phyloP scores from a whole-genome alignment of 2,329 filamentous ascomycete genomes.

The Colletotrichum horii region DNA sequence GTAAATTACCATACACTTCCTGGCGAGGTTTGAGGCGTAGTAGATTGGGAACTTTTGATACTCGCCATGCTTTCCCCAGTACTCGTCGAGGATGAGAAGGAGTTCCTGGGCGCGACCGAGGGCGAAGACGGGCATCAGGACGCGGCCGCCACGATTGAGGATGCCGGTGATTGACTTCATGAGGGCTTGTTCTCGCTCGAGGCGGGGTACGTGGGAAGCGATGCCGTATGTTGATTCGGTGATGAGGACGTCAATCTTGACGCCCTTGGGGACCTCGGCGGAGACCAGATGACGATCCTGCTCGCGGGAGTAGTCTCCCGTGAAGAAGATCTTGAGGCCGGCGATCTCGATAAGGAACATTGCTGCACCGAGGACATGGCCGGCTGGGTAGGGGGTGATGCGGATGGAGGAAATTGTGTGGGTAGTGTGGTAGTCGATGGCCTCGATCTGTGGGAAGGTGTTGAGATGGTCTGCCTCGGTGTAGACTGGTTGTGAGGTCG shows the following conservation, averaged over 20 bases:
- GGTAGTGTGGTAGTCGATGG: constrained; percentile 97
- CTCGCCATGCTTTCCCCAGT: constrained; percentile 89
- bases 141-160: constrained; percentile 88
- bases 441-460: constrained; percentile 93
- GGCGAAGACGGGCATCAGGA: constrained; percentile 94
- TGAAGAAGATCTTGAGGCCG: constrained; percentile 95
- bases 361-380: constrained; percentile 95
- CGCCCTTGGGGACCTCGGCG: constrained; percentile 83
- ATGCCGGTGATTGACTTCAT: constrained; percentile 96
- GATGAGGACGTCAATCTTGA: constrained; percentile 95
- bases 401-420: constrained; percentile 96
- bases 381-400: constrained; percentile 95
- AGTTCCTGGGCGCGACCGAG: constrained; percentile 93
- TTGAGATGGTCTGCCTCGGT: constrained; percentile 95
- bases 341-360: constrained; percentile 99
- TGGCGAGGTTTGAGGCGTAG: constrained; percentile 92
- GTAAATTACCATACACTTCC: constrained; percentile 98
- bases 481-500: constrained; percentile 78
- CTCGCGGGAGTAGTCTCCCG: constrained; percentile 95
- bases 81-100: constrained; percentile 93
- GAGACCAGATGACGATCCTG: constrained; percentile 95
- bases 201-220: constrained; percentile 86
- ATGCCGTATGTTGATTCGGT: constrained; percentile 98
- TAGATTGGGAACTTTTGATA: constrained; percentile 94
- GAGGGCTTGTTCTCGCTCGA: constrained; percentile 89